Percentiles rank a stretch among this genome's conserved stretches.
Conservation (phyloP, 306 rosid genomes). For the Vicia villosa region DNA sequence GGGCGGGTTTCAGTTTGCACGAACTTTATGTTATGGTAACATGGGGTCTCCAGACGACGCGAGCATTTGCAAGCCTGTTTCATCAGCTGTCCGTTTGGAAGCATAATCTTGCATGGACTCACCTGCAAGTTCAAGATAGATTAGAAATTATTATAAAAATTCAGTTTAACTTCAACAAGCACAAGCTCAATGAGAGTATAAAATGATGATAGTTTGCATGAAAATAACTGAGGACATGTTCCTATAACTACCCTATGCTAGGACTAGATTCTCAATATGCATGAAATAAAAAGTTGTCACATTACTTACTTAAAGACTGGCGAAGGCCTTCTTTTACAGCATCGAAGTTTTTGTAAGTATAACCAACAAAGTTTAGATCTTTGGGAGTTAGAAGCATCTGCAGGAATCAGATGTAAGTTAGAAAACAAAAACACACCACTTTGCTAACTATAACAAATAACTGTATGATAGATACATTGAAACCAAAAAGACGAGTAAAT, state of each 20-base stretch:
- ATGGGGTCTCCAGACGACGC: constrained; percentile 88
- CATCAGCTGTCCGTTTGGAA: constrained; percentile 66
- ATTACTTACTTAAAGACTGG: constrained; percentile 67
- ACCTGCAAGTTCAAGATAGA: constrained; percentile 55
- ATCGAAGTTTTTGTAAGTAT: constrained; percentile 97
- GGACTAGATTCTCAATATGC: constrained; percentile 27
- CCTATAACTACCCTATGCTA: constrained; percentile 16
- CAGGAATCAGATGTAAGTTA: constrained; percentile 43
- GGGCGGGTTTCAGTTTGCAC: constrained; percentile 42
- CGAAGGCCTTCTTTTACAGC: constrained; percentile 96
- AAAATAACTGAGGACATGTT: constrained; percentile 27
- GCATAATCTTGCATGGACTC: constrained; percentile 71
- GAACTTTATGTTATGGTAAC: constrained; percentile 60
- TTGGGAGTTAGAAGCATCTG: constrained; percentile 92
- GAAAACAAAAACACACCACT: constrained; percentile 22
- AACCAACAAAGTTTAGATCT: constrained; percentile 95
- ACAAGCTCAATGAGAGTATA: constrained; percentile 30
- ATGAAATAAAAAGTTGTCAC: constrained; percentile 26
- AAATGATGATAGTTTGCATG: constrained; percentile 24
- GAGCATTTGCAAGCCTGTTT: constrained; percentile 69
- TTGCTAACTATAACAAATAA: constrained; percentile 21
- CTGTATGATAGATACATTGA: not conserved
- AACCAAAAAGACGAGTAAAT: not conserved
- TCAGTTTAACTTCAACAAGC: constrained; percentile 12
- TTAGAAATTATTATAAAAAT: constrained; percentile 11